Evolutionary conservation across 495 filamentous ascomycete genomes (phyloP), one percentile per base, ranked within the genome.

Genomic region (Hyaloscypha bicolor): DNA sequence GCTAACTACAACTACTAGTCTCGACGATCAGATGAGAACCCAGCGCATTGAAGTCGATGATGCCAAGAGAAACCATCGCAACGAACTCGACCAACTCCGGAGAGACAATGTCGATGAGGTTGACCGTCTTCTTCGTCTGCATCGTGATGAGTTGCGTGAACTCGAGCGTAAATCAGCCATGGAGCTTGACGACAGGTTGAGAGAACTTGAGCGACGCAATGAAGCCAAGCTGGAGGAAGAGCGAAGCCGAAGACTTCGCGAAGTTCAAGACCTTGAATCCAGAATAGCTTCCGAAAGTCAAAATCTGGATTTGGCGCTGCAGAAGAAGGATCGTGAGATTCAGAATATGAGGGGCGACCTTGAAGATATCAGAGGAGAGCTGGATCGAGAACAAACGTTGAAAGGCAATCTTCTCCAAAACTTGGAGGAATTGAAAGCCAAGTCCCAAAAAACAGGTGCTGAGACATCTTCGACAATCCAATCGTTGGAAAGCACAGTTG

Each of bases 401-500:
- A 88, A 84, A 62, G 72, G 74, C 19, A 81, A 81, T 53, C 76
- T 92, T 4, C 81, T 85, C 65, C 79, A 82, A 9, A 87, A 88
- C 62, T 74, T 95, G 14, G 80, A 87, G 30, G 88, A 90, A 25
- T 19, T 82, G 22, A 87, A 83, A 62, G 74, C 78, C 25, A 81
- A 79, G 29, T 77, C 93, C 9, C 81, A 86, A 64, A 80, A 83
- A 14, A 88, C 90, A 58, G 75, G 94, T n/a, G 79, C 86, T 30
- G 88, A 91, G 25, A 81, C 84, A 48, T 83, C 86, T 39, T 82
- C 82, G 33, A 87, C 86, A n/a, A 84, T 83, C 60, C 77, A 88
- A 39, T 85, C 83, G 0, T 76, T 97, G 22, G 93, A 97, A 66
- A 88, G 87, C 2, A 86, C 90, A 5, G 88, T 89, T 45, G 86